Conservation (phyloP, 129 eudicot genomes). For the Pulicaria dysenterica region DNA sequence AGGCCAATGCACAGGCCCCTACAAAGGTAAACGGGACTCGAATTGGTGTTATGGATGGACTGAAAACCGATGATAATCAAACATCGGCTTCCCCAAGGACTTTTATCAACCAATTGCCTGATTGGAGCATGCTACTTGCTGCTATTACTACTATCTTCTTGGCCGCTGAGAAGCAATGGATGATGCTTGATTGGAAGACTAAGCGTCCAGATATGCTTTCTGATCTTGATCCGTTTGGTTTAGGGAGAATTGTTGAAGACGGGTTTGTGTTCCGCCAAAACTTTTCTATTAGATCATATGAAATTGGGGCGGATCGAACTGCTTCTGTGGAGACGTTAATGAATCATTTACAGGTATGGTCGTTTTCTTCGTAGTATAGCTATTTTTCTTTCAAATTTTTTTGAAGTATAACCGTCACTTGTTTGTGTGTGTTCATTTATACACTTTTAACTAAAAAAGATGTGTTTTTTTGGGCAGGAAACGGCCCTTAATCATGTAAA, state of each 20-base stretch:
- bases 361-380: neutral
- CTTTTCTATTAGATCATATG: conserved; percentile 94
- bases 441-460: conserved; percentile 5
- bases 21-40: conserved; percentile 81
- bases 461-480: conserved; percentile 59
- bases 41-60: conserved; percentile 73
- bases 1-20: conserved; percentile 84
- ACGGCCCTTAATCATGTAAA: conserved; percentile 98
- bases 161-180: conserved; percentile 99
- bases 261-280: conserved; percentile 91
- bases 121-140: conserved; percentile 99
- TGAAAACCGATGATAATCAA: conserved; percentile 58
- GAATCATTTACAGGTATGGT: conserved; percentile 93
- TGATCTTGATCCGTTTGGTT: conserved; percentile 89
- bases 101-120: conserved; percentile 91
- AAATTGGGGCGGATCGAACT: conserved; percentile 96
- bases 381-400: no score
- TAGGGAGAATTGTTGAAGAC: conserved; percentile 86
- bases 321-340: conserved; percentile 92
- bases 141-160: conserved; percentile 93
- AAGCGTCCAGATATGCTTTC: conserved; percentile 83
- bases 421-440: no score
- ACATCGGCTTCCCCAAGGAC: conserved; percentile 84
- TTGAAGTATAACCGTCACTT: no score
- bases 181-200: conserved; percentile 99